Base-by-base conservation (phyloP, 2,329 filamentous ascomycete genomes). In the Hymenoscyphus albidus region DNA sequence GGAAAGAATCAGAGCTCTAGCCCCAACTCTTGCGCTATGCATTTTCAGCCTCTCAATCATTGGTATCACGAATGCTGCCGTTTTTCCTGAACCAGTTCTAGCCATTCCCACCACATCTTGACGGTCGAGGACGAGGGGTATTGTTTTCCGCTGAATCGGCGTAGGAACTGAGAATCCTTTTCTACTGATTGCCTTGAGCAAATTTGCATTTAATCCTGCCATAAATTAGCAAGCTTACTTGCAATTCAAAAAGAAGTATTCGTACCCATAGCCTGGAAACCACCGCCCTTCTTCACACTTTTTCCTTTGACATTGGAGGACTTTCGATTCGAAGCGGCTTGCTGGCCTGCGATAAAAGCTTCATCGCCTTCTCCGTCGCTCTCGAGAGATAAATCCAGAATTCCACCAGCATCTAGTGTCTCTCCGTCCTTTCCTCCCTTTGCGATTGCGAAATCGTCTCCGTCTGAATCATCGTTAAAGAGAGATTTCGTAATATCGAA, bases 31-130 rank as follows among this genome's bases (percentile, higher is more conserved):
- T 38, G 88, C 88, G 74, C 91, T 96, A 77, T 99, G 96, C 31
- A 87, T 85, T 77, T 93, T 96, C 67, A 99, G 81, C 70, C 89
- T 91, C 80, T 99, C 92, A 67, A 99, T 93, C 94, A 99, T 97
- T 55, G 95, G 95, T 69, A 99, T 96, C 32, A 98, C 93, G 77
- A 99, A 99, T 27, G 95, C 95, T 0, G 93, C 95, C 0, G 96
- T 99, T 81, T 99, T 99, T 80, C 95, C 95, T 22, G 93, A 98
- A 76, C 95, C 95, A n/a, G 96, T 99, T 70, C 96, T 85, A 7
- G 95, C 95, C 95, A 99, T 99, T 70, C 93, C 96, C 31, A 99
- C 94, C n/a, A 98, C 91, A 83, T 99, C 95, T 78, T 93, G 91
- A 62, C 90, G 86, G 67, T 96, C 91, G 71, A 98, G 82, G 63